phyloP scores from a whole-genome alignment of 139 green algal species.

The Tetradesmus lagerheimii region DNA sequence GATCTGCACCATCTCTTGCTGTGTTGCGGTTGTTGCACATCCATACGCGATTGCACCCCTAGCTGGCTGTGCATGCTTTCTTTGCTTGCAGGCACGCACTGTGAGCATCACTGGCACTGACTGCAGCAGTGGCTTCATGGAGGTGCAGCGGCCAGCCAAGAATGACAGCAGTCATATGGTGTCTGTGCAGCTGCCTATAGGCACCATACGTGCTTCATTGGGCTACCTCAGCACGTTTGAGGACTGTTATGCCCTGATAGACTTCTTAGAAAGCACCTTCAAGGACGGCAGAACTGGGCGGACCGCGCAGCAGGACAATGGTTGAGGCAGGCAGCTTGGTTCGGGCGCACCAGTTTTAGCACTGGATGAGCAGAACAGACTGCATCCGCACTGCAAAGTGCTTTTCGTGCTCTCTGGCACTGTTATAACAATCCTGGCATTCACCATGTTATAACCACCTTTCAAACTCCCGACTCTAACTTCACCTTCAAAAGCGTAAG shows the following conservation, averaged over 20 bases:
- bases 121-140: conserved; percentile 28
- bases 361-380: conserved; percentile 17
- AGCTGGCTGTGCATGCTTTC: too few species aligned
- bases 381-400: conserved; percentile 1
- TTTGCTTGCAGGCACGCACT: conserved; percentile 7
- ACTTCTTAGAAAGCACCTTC: conserved; percentile 66
- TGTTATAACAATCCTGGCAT: too few species aligned
- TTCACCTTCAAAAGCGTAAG: too few species aligned
- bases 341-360: not conserved
- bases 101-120: not conserved
- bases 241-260: conserved; percentile 64
- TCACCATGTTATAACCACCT: too few species aligned
- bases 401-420: not conserved
- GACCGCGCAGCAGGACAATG: not conserved
- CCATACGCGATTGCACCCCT: too few species aligned
- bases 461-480: too few species aligned
- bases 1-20: not conserved
- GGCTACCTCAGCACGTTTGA: conserved; percentile 78
- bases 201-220: conserved; percentile 67
- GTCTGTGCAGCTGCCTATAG: conserved; percentile 57
- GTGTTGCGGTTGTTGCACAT: too few species aligned
- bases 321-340: not conserved
- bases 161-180: not conserved
- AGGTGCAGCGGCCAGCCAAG: conserved; percentile 9
- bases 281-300: conserved; percentile 1